phyloP scores from a whole-genome alignment of 1,139 yeast species.

The Candida labiduridarum region DNA sequence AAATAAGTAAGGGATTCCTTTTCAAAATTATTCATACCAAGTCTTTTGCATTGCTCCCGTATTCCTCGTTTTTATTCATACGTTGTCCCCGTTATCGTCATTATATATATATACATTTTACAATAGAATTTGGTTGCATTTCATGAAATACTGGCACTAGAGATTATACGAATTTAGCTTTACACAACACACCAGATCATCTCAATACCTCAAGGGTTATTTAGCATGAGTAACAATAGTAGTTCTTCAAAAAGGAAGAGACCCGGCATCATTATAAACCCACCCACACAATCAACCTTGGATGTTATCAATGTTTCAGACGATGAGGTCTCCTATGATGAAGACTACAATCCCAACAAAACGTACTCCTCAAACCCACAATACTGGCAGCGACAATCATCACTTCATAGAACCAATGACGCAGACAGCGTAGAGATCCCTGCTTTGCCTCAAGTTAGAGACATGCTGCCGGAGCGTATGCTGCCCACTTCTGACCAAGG shows the following conservation, averaged over 20 bases:
- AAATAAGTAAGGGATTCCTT: too few species aligned
- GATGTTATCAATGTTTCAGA: conserved; percentile 1
- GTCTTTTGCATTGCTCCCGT: too few species aligned
- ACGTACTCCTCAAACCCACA: conserved; percentile 11
- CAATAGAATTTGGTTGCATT: background rate
- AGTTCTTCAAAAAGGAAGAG: background rate
- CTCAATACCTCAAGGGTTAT: background rate
- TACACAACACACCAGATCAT: background rate
- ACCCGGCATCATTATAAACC: conserved; percentile 8
- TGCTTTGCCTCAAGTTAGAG: conserved; percentile 7
- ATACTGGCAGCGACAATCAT: conserved; percentile 11
- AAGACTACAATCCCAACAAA: conserved; percentile 16
- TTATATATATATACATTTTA: background rate
- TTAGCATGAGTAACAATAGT: conserved; percentile 1
- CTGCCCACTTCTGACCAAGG: conserved; percentile 7
- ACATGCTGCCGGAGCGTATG: conserved; percentile 3
- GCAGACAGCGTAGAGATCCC: conserved; percentile 6
- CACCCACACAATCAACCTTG: conserved; percentile 8
- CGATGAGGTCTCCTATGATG: conserved; percentile 10
- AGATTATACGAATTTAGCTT: background rate
- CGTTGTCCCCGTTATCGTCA: too few species aligned
- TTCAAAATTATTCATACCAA: too few species aligned
- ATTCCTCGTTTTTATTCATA: too few species aligned
- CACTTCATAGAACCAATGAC: background rate
- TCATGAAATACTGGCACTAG: background rate